A percentile compares a stretch with the other conserved stretches of the same genome.
Evolutionary conservation across 2,329 filamentous ascomycete genomes (phyloP).

Genomic region (Trichoderma polysporum): DNA sequence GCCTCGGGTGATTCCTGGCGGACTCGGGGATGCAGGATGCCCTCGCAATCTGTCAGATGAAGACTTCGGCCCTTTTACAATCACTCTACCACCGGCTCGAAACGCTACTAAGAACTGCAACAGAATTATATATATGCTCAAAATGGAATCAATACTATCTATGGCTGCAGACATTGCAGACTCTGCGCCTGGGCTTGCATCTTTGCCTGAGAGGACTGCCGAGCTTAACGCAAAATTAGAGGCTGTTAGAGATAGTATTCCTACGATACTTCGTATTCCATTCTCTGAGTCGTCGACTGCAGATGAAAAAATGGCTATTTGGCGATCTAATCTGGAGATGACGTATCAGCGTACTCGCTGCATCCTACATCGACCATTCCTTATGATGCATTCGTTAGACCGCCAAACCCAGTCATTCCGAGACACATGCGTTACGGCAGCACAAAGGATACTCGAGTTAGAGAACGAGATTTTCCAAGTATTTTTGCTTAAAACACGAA

Average conservation of each 20-base stretch:
- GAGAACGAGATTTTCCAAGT: neutral
- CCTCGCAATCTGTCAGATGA: neutral
- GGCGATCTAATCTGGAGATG: neutral
- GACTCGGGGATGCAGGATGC: neutral
- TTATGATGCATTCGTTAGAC: neutral
- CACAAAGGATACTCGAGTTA: neutral
- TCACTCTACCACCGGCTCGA: neutral
- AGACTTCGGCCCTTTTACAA: neutral
- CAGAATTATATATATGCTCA: neutral
- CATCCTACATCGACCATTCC: neutral
- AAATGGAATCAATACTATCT: neutral
- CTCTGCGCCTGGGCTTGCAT: neutral
- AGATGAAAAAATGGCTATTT: neutral
- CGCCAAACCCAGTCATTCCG: neutral
- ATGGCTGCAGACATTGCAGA: neutral
- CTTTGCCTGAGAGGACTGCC: neutral
- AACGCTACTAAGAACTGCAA: neutral
- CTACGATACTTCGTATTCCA: neutral
- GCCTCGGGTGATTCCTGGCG: neutral
- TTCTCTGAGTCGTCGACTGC: neutral
- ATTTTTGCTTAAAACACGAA: neutral
- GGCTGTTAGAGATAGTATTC: neutral
- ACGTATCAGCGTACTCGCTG: neutral
- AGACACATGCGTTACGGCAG: neutral
- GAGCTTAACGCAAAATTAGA: neutral